These are phyloP conservation scores for Steccherinum ochraceum DNA, from an alignment of 768 basidiomycete genomes.

Conservation along the genomic window DNA sequence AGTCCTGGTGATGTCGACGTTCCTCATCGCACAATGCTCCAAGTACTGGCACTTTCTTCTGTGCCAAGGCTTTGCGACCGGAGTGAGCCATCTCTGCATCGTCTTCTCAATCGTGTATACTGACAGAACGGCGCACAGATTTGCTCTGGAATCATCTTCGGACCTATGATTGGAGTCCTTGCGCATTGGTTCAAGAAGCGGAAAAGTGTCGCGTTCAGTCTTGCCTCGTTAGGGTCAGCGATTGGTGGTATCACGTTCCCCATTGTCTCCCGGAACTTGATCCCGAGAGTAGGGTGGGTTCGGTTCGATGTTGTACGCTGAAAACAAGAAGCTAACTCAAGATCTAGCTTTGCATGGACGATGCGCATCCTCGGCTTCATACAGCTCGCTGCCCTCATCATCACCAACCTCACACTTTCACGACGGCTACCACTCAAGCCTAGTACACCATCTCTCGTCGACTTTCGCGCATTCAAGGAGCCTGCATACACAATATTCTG, in stretches of 20 bases:
- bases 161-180: slow-evolving; percentile 50
- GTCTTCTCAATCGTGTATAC: background rate
- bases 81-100: slow-evolving; percentile 34
- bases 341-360: slow-evolving; percentile 67
- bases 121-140: slow-evolving; percentile 13
- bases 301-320: background rate
- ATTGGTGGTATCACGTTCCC: slow-evolving; percentile 67
- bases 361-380: slow-evolving; percentile 67
- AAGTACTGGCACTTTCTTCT: slow-evolving; percentile 75
- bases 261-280: slow-evolving; percentile 49
- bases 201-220: slow-evolving; percentile 51
- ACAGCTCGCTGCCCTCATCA: slow-evolving; percentile 41
- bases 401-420: slow-evolving; percentile 40
- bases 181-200: slow-evolving; percentile 70
- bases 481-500: slow-evolving; percentile 53
- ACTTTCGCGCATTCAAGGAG: slow-evolving; percentile 49
- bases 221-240: slow-evolving; percentile 60
- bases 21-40: slow-evolving; percentile 67
- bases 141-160: slow-evolving; percentile 49
- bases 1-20: slow-evolving; percentile 46
- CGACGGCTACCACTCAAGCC: slow-evolving; percentile 51
- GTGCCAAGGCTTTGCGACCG: slow-evolving; percentile 64
- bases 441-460: slow-evolving; percentile 51
- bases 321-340: background rate
- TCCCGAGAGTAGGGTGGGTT: slow-evolving; percentile 49